Percentiles rank a stretch among this genome's conserved stretches.
These are phyloP conservation scores for Diaporthe australafricana DNA, from an alignment of 2,329 filamentous ascomycete genomes.

Conservation along the genomic window DNA sequence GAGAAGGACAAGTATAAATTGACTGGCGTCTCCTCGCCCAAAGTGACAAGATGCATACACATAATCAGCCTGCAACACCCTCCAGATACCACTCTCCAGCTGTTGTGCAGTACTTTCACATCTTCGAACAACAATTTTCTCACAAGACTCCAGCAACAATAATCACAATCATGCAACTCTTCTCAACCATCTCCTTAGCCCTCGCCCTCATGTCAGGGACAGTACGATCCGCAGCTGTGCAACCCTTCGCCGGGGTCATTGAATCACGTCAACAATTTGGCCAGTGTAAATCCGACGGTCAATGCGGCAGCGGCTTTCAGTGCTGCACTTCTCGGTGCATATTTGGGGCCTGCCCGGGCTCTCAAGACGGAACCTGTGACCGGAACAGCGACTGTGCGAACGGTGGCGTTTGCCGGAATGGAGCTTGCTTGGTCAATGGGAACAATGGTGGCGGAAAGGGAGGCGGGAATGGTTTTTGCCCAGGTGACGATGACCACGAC, in stretches of 20 bases:
- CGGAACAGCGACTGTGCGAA: neutral
- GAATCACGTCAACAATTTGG: neutral
- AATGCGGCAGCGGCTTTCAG: conserved; percentile 5
- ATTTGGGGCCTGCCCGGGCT: neutral
- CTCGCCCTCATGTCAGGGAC: neutral
- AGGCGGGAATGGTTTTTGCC: neutral
- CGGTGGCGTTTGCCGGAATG: conserved; percentile 4
- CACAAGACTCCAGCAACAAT: neutral
- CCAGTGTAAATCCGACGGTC: neutral
- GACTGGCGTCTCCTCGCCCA: neutral
- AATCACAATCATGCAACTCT: neutral
- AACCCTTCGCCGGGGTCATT: neutral
- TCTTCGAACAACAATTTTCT: neutral
- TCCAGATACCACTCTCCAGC: neutral
- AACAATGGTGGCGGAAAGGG: conserved; percentile 7
- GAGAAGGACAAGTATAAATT: neutral
- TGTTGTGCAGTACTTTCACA: neutral
- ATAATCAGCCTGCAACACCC: neutral
- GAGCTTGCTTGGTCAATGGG: neutral
- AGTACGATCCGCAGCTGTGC: neutral
- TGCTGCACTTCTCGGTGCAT: conserved; percentile 10
- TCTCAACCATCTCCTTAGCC: neutral
- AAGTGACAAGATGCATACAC: neutral
- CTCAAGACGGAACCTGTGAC: neutral
- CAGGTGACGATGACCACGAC: neutral